Evolutionary conservation across 1,284 basidiomycete species (phyloP), one percentile per base, ranked within the genome.

Genomic region (Thelephora terrestris): DNA sequence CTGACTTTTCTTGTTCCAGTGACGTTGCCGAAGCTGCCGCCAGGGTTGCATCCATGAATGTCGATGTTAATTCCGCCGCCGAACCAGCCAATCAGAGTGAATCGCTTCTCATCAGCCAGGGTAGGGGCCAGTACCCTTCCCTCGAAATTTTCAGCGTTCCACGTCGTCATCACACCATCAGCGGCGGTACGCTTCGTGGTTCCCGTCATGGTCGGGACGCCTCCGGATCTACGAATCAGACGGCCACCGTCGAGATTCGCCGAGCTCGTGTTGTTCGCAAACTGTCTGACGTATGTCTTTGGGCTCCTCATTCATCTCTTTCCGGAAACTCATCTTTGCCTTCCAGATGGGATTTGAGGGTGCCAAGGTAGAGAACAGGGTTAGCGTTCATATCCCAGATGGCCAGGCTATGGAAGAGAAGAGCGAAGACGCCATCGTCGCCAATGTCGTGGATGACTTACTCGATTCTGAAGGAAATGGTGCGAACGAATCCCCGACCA

Each of bases 311-410:
- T 6, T 50, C 58, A 5, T 32, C 14, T 32, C 7, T 3, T 14
- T 3, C 4, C 3, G 29, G 12, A 32, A 48, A 50, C 7, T 47
- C 56, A 23, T 59, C 48, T 7, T 45, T 32, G 29, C 47, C 48
- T 48, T 55, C 2, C 51, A 87, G 82, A 86, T 87, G 83, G 84
- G 85, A 12, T 84, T 87, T 57, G 77, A 75, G 12, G 68, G 78
- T 59, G 78, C 82, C 18, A 67, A 67, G 37, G 61, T 86, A 52
- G 61, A 66, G 12, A 61, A 61, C 2, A 76, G 76, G 60, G 72
- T 86, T 49, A 71, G 67, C 58, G 64, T 69, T 5, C 73, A 73
- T 48, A 54, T 85, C 47, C 73, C 70, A 21, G 56, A 42, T 25
- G 17, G 6, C 16, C 21, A 23, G 12, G 21, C n/a, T n/a, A 5